A percentile compares a stretch with the other conserved stretches of the same genome.
Conservation (phyloP, 768 basidiomycete genomes). For the Suillus subalutaceus region DNA sequence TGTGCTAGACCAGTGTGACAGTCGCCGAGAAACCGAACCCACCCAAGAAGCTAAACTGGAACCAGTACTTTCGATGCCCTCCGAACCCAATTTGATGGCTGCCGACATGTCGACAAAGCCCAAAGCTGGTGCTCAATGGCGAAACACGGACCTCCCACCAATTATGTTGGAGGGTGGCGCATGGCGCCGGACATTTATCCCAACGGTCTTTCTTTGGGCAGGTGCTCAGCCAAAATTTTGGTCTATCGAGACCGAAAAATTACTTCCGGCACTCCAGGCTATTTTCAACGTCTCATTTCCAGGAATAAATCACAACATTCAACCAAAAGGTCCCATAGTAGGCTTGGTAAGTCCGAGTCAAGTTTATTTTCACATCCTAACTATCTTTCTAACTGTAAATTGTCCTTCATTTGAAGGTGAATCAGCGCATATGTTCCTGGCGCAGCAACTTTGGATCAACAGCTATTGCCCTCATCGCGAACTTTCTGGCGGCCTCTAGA, state of each 20-base stretch:
- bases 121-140: background rate
- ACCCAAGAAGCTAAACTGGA: background rate
- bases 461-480: slow-evolving; percentile 7
- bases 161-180: background rate
- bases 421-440: slow-evolving; percentile 15
- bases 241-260: slow-evolving; percentile 6
- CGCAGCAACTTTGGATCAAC: slow-evolving; percentile 11
- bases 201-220: slow-evolving; percentile 10
- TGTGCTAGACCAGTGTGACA: background rate
- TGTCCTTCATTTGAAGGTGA: background rate
- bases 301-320: slow-evolving; percentile 8
- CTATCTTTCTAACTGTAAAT: too few species aligned
- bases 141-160: background rate
- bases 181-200: slow-evolving; percentile 8
- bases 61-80: background rate
- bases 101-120: background rate
- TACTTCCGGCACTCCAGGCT: slow-evolving; percentile 7
- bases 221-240: slow-evolving; percentile 15
- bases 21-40: background rate
- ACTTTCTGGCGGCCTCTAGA: background rate
- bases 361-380: background rate
- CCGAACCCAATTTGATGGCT: background rate
- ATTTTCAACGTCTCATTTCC: slow-evolving; percentile 13
- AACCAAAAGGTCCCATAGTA: slow-evolving; percentile 5
- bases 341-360: slow-evolving; percentile 3